Evolutionary conservation across 768 basidiomycete species (phyloP).

Genomic region (Suillus brevipes): DNA sequence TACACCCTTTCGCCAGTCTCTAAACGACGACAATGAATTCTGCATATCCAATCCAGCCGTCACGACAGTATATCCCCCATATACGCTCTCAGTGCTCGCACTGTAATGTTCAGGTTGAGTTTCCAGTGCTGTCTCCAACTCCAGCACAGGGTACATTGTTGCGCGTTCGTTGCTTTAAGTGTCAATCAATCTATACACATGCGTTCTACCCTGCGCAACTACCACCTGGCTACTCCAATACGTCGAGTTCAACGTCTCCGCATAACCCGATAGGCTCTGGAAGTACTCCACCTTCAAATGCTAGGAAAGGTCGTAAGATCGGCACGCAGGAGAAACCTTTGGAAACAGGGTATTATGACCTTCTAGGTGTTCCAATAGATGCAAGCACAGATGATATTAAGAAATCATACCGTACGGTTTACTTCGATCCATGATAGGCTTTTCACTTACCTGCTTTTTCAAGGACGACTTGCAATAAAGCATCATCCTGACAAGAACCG

Average conservation of each 20-base stretch:
- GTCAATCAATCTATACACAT: slow-evolving; percentile 59
- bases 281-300: slow-evolving; percentile 17
- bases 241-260: slow-evolving; percentile 12
- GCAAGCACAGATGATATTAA: slow-evolving; percentile 86
- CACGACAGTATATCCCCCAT: slow-evolving; percentile 67
- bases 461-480: slow-evolving; percentile 84
- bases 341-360: slow-evolving; percentile 90
- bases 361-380: slow-evolving; percentile 71
- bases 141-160: slow-evolving; percentile 61
- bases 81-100: slow-evolving; percentile 60
- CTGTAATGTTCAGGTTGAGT: slow-evolving; percentile 63
- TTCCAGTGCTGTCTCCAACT: slow-evolving; percentile 59
- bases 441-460: background rate
- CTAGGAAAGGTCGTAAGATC: slow-evolving; percentile 69
- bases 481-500: slow-evolving; percentile 93
- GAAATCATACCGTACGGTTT: slow-evolving; percentile 78
- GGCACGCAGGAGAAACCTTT: slow-evolving; percentile 87
- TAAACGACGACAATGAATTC: slow-evolving; percentile 43
- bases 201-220: slow-evolving; percentile 69
- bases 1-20: background rate
- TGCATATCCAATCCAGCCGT: slow-evolving; percentile 52
- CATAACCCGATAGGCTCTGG: slow-evolving; percentile 13
- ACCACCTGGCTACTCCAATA: slow-evolving; percentile 26
- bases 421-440: background rate
- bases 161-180: slow-evolving; percentile 69